phyloP scores from a whole-genome alignment of 495 filamentous ascomycete genomes.

The Penicillium riverlandense region DNA sequence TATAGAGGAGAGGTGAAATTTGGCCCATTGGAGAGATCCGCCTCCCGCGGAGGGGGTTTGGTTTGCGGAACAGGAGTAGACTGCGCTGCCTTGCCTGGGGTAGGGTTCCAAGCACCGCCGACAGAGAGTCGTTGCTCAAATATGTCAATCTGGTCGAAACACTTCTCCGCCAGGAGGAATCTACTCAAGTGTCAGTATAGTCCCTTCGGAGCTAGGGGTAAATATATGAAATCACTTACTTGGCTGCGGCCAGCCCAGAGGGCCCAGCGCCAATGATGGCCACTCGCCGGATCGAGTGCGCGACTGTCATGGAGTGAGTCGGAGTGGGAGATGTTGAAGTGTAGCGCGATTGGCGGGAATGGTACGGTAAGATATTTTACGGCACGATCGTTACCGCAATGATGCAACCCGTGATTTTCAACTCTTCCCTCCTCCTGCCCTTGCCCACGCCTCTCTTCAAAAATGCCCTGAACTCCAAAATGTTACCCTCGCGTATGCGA shows the following conservation, averaged over 20 bases:
- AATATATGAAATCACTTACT: constrained; percentile 18
- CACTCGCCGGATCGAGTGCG: constrained; percentile 25
- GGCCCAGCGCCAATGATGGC: constrained; percentile 42
- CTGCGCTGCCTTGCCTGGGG: constrained; percentile 19
- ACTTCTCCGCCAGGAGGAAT: constrained; percentile 65
- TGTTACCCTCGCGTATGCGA: constrained; percentile 3
- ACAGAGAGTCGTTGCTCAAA: constrained; percentile 71
- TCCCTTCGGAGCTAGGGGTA: not conserved
- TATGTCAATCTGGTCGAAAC: constrained; percentile 63
- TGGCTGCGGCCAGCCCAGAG: constrained; percentile 34
- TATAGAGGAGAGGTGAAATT: constrained; percentile 70
- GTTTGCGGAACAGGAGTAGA: constrained; percentile 33
- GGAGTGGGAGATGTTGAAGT: not conserved
- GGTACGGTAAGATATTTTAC: not conserved
- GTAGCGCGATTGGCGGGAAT: not conserved
- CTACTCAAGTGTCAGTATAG: constrained; percentile 27
- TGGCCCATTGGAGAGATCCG: constrained; percentile 33
- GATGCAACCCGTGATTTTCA: too few relatives aligned
- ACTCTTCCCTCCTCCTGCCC: too few relatives aligned
- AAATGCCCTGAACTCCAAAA: too few relatives aligned
- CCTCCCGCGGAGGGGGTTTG: constrained; percentile 34
- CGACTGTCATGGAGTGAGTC: constrained; percentile 10
- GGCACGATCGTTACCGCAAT: too few relatives aligned
- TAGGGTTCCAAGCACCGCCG: constrained; percentile 80
- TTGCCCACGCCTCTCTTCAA: too few relatives aligned